Conservation (phyloP, 345 rosid species). For the Stellera chamaejasme region DNA sequence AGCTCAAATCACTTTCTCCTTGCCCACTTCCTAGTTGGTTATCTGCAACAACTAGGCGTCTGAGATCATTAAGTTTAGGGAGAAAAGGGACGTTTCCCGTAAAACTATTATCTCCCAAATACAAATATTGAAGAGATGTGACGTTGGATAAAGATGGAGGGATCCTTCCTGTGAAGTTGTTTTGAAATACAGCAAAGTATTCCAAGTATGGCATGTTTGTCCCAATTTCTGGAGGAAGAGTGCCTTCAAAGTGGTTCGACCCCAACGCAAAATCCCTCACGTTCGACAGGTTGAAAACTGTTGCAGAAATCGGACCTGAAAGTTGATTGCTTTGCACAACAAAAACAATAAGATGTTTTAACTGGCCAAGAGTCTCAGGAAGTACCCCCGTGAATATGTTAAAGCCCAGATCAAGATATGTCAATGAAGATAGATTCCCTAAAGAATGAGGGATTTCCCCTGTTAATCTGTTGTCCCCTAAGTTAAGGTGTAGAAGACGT, state of each 20-base stretch:
- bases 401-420: accelerated
- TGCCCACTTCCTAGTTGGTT: slow-evolving; percentile 2
- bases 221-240: slow-evolving; percentile 4
- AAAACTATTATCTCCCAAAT: neutral
- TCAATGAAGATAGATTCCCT: slow-evolving; percentile 16
- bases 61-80: neutral
- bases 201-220: slow-evolving; percentile 13
- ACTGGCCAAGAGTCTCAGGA: neutral
- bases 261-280: accelerated
- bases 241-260: slow-evolving; percentile 2
- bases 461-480: neutral
- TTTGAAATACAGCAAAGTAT: accelerated
- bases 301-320: slow-evolving; percentile 11
- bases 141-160: slow-evolving; percentile 21
- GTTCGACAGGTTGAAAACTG: slow-evolving; percentile 13
- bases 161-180: slow-evolving; percentile 14
- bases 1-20: slow-evolving; percentile 1
- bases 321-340: accelerated
- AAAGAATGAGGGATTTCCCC: slow-evolving; percentile 9
- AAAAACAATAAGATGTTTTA: neutral
- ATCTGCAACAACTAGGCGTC: neutral
- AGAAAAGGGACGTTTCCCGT: neutral
- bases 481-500: accelerated
- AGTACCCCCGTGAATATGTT: slow-evolving; percentile 5
- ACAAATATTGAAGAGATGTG: neutral